Base-by-base conservation (phyloP, 2,329 filamentous ascomycete species). In the Phoma sp. region DNA sequence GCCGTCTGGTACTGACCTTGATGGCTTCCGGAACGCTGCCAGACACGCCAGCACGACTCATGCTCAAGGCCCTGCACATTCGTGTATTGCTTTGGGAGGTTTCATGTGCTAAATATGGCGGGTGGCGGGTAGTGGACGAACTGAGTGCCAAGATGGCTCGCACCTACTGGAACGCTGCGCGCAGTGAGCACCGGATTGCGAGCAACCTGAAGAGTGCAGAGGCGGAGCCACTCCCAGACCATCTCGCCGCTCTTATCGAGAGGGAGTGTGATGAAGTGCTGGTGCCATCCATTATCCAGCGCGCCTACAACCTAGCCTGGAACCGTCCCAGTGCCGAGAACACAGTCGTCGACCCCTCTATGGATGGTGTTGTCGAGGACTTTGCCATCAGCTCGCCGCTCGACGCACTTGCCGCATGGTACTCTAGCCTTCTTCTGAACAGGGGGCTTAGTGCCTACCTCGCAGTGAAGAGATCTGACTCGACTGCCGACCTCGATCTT, bases 381-480 rank as follows among this genome's bases (percentile, higher is more conserved):
- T 85, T 86, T 46, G 88, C 92, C 2, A 90, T 97, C 56, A 86
- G 90, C 46, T 95, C 91, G 15, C 91, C 93, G 0, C 84, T 97
- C 61, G 93, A 97, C 74, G 92, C 92, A 11, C 85, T 97, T 45
- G 91, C 93, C 6, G 91, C 93, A 2, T 97, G 93, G 93, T 95
- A 88, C 80, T 96, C 93, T 0, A 91, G 86, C 59, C 81, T 88
- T 49, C 81, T 85, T 11, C 77, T 96, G 30, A 90, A 92, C 65
- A 83, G 84, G 52, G 87, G 86, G 2, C 81, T 97, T 23, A 79
- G 86, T 11, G 80, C 80, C 14, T 87, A 84, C 29, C 80, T 96
- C 28, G 82, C 84, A 34, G 76, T 78, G 12, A 82, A 83, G 53
- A 76, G 64, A 49, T 49, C 78, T 74, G 53, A 71, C 33, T 79